Base-by-base conservation (phyloP, 2,329 filamentous ascomycete genomes). In the Colletotrichum musae region DNA sequence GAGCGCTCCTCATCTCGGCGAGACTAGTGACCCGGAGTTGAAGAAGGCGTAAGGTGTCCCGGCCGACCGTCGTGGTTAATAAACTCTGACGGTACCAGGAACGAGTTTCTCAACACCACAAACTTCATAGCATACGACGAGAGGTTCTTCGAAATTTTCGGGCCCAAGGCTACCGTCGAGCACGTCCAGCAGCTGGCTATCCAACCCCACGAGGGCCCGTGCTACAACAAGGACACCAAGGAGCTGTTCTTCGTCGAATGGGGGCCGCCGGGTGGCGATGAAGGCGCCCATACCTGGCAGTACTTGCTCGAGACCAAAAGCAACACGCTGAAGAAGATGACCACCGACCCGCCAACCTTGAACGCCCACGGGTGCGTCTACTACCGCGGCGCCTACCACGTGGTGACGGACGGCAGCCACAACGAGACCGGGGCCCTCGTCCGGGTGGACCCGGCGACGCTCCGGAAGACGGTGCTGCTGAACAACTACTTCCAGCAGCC, bases 401-500 rank as follows among this genome's bases (percentile, higher is more conserved):
- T 64, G 7, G 62, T 53, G 10, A 64, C 62, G 15, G 47, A 64
- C 3, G 62, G 62, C 10, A 43, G 28, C 7, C 54, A 15, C 21
- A 18, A 64, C 4, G 45, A 64, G 18, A 53, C 54, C 0, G 62
- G 43, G 1, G 21, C 54, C 9, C 62, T 64, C 6, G 47, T 59
- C 9, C 54, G 45, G 1, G 2, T 53, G 12, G 6, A 59, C 4
- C 54, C 54, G 6, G n/a, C 21, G n/a, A 59, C 45, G 12, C 24
- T 39, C 4, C 18, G 59, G n/a, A 58, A 5, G 2, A 59, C 45
- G 2, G 24, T 52, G 18, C 9, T 59, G 4, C 21, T 64, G 47
- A 64, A 59, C 24, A 64, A 59, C 47, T 64, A 52, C 47, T 59
- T 59, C 7, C 6, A 64, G 47, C 47, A 59, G 13, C 62, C 54